These are phyloP conservation scores for Xerocomellus chrysenteron DNA, from an alignment of 768 basidiomycete genomes.

Conservation along the genomic window DNA sequence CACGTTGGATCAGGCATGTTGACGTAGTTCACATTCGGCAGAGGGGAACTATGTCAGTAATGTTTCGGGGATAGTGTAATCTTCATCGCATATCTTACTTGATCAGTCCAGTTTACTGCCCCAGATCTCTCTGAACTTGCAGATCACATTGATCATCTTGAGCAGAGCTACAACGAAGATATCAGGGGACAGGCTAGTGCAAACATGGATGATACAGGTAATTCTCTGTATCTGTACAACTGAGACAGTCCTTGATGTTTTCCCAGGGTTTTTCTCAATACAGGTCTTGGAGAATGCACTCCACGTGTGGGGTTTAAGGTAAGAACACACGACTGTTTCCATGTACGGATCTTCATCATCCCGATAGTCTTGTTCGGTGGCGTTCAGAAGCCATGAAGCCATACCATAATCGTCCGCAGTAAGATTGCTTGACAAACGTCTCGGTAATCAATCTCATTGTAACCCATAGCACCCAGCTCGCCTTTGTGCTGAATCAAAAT, in stretches of 20 bases:
- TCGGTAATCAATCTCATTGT: conserved; percentile 7
- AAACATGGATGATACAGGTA: conserved; percentile 94
- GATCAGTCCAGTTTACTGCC: conserved; percentile 60
- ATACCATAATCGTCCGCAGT: conserved; percentile 80
- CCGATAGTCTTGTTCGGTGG: conserved; percentile 70
- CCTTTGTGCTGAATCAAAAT: conserved; percentile 82
- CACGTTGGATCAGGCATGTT: conserved; percentile 42
- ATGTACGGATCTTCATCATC: conserved; percentile 4
- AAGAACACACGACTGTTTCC: conserved; percentile 17
- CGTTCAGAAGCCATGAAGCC: conserved; percentile 77
- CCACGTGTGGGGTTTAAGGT: conserved; percentile 83
- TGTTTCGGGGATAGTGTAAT: background rate
- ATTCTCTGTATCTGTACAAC: background rate
- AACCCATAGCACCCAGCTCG: conserved; percentile 65
- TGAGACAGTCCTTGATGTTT: background rate
- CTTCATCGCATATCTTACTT: conserved; percentile 9
- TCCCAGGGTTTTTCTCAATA: conserved; percentile 84
- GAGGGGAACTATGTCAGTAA: conserved; percentile 50
- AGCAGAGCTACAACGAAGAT: conserved; percentile 54
- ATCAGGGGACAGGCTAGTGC: conserved; percentile 48
- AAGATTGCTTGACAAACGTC: conserved; percentile 22
- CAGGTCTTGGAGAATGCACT: conserved; percentile 86
- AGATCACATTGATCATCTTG: conserved; percentile 61
- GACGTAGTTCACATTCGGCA: conserved; percentile 18
- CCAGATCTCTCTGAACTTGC: conserved; percentile 79